Evolutionary conservation across 176 grass and related monocot species (phyloP).

Genomic region (Oryza glaberrima): DNA sequence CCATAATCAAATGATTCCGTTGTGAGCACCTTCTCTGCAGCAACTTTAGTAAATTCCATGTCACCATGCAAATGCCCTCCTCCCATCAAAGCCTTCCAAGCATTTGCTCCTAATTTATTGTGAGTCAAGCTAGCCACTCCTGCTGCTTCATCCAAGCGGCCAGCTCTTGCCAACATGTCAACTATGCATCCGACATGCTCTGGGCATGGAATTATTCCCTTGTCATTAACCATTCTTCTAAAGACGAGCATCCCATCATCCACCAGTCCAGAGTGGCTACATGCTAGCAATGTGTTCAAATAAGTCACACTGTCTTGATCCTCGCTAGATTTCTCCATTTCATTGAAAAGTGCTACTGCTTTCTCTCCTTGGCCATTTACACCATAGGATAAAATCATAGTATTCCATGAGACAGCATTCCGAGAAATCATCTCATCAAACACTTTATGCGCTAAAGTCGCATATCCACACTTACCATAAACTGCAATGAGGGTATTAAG

Average conservation of each 20-base stretch:
- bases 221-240: conserved; percentile 63
- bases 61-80: conserved; percentile 59
- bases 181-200: conserved; percentile 72
- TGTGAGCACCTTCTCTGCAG: conserved; percentile 58
- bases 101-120: conserved; percentile 48
- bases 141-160: conserved; percentile 62
- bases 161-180: conserved; percentile 78
- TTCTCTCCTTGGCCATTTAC: conserved; percentile 66
- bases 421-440: conserved; percentile 67
- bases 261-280: conserved; percentile 70
- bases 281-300: conserved; percentile 67
- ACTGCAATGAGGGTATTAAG: conserved; percentile 70
- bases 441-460: conserved; percentile 48
- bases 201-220: conserved; percentile 37
- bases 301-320: conserved; percentile 65
- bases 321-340: conserved; percentile 55
- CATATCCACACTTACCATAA: conserved; percentile 79
- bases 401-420: conserved; percentile 68
- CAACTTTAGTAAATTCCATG: conserved; percentile 51
- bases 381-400: conserved; percentile 76
- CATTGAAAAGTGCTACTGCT: conserved; percentile 60
- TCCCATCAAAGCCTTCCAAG: conserved; percentile 75
- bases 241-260: conserved; percentile 61
- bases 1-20: conserved; percentile 57
- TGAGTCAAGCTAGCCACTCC: conserved; percentile 47